Evolutionary conservation across 2,329 filamentous ascomycete genomes (phyloP), one percentile per base, ranked within the genome.

Genomic region (Aspergillus niger): DNA sequence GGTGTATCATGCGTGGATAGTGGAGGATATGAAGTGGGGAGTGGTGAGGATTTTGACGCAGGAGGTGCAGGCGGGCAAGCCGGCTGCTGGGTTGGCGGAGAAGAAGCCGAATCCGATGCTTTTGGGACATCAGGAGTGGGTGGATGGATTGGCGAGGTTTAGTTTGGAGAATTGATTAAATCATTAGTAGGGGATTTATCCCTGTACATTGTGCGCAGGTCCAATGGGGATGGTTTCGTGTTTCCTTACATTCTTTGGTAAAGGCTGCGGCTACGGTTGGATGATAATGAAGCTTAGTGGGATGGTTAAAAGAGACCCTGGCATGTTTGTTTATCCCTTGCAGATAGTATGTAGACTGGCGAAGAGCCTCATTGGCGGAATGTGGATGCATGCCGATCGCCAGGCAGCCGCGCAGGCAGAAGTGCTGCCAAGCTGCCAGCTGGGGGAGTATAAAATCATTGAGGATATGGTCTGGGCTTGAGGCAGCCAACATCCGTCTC

Each of bases 81-180:
- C 57, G 15, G 57, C 57, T 10, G 57, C 50, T 15, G 28, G 47
- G 30, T 22, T 59, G 24, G 51, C 57, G 15, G 28, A 5, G 7
- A 26, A 53, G 26, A 55, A 55, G 22, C 57, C 57, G 43, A 59
- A 59, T 26, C 50, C 51, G 22, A 59, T 59, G 51, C 36, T 59
- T 28, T 38, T 55, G 10, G 57, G 57, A 10, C 51, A 59, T 36
- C 57, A 59, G 41, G 51, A 30, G n/a, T 59, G 57, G 57, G 10
- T 59, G 22, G 57, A 55, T 17, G 57, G 57, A 0, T 28, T 59
- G 26, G 57, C 30, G 20, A n/a, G n/a, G n/a, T 20, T 44, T 92
- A 50, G 80, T 92, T 5, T 49, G 2, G 20, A 44, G 10, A 30
- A 30, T 30, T 30, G 3, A 30, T 30, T 2, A 1, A 30, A 4